These are phyloP conservation scores for Pseudisothecium myosuroides DNA, from an alignment of 225 moss, liverwort and hornwort species.

Conservation along the genomic window DNA sequence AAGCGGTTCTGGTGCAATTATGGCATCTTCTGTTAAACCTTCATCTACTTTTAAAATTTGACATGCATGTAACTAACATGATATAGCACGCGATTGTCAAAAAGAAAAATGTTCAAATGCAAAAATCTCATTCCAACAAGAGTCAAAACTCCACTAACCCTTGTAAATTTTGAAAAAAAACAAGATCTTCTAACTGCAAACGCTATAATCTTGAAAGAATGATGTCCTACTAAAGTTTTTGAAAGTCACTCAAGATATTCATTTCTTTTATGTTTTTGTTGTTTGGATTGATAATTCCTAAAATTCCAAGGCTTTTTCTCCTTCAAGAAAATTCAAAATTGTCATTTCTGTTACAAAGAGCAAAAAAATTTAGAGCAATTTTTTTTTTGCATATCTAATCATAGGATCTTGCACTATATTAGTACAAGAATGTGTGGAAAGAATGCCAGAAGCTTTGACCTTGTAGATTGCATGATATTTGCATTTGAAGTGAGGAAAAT, in stretches of 20 bases:
- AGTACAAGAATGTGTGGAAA: not conserved
- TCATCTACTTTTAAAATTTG: not conserved
- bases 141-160: fast-evolving
- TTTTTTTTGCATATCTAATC: not conserved
- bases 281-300: not conserved
- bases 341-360: not conserved
- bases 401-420: not conserved
- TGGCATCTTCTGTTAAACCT: not conserved
- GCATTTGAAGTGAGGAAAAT: too few species aligned
- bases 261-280: not conserved
- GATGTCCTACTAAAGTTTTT: fast-evolving
- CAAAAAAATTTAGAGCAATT: not conserved
- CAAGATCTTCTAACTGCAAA: not conserved
- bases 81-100: not conserved
- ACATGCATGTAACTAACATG: not conserved
- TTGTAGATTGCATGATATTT: too few species aligned
- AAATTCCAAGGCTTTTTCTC: not conserved
- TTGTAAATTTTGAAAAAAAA: not conserved
- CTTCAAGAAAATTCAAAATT: not conserved
- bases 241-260: not conserved
- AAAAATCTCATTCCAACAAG: not conserved
- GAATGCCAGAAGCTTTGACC: not conserved
- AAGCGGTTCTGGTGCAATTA: fast-evolving
- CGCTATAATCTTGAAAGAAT: not conserved
- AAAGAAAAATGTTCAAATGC: not conserved